Percentiles rank a stretch among this genome's conserved stretches.
Evolutionary conservation across 257 asterid species (phyloP).

Genomic region (Penstemon barbatus): DNA sequence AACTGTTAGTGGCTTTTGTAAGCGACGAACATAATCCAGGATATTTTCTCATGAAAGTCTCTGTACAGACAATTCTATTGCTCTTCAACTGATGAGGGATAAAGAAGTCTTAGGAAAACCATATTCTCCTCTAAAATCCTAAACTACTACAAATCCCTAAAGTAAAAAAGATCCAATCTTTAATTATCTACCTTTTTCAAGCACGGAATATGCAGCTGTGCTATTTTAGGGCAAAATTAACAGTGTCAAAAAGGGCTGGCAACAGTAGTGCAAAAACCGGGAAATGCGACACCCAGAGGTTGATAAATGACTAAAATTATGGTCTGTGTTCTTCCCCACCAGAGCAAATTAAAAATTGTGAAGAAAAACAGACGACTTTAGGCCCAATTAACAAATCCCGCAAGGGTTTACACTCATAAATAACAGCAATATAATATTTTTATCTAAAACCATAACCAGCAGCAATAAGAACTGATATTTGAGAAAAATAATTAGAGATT

Average conservation of each 20-base stretch:
- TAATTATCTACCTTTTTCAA: not conserved
- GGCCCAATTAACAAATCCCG: slow-evolving; percentile 19
- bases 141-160: too few species aligned
- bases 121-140: too few species aligned
- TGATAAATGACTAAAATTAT: not conserved
- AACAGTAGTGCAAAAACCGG: not conserved
- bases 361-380: not conserved
- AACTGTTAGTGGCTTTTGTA: too few species aligned
- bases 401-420: slow-evolving; percentile 12
- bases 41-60: too few species aligned
- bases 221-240: slow-evolving; percentile 10
- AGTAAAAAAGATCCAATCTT: slow-evolving; percentile 1
- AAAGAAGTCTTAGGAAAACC: too few species aligned
- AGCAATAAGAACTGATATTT: slow-evolving; percentile 5
- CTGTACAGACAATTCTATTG: too few species aligned
- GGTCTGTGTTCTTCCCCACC: not conserved
- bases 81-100: too few species aligned
- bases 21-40: too few species aligned
- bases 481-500: not conserved
- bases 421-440: slow-evolving; percentile 9
- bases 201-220: not conserved
- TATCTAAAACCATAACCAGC: not conserved
- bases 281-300: slow-evolving; percentile 2
- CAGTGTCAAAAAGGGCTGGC: not conserved
- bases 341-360: not conserved